Percentiles rank a stretch among this genome's conserved stretches.
phyloP scores from a whole-genome alignment of 805 yeast species.

The Ascoidea rubescens region DNA sequence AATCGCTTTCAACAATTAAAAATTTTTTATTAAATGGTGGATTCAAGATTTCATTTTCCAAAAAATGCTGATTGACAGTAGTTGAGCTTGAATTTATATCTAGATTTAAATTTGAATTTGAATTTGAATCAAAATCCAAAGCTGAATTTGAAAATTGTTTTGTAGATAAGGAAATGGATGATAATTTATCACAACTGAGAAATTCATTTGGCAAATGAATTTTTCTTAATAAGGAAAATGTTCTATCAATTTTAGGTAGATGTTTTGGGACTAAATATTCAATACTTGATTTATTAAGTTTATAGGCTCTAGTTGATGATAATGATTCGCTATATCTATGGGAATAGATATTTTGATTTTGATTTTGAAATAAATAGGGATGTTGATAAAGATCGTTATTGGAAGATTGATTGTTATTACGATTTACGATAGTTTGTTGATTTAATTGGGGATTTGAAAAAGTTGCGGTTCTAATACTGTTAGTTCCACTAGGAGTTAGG shows the following conservation, averaged over 20 bases:
- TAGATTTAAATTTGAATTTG: no score
- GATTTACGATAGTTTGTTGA: not conserved
- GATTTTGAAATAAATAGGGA: no score
- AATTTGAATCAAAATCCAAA: no score
- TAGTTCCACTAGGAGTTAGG: not conserved
- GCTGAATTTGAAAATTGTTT: no score
- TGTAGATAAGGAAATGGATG: no score
- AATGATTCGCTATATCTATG: not conserved
- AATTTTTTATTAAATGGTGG: not conserved
- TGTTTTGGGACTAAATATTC: not conserved
- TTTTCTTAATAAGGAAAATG: not conserved
- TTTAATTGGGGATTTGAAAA: no score
- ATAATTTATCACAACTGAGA: not conserved
- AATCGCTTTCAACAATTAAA: not conserved
- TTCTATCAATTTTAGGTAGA: not conserved
- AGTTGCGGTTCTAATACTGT: not conserved
- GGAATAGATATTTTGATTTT: no score
- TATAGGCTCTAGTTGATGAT: not conserved
- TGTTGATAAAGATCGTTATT: no score
- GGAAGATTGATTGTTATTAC: no score
- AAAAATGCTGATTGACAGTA: no score
- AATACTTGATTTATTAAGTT: not conserved
- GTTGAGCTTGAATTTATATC: no score
- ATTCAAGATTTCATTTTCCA: no score
- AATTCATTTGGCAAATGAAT: not conserved